Base-by-base conservation (phyloP, 2,329 filamentous ascomycete genomes). In the Botrytis fragariae region DNA sequence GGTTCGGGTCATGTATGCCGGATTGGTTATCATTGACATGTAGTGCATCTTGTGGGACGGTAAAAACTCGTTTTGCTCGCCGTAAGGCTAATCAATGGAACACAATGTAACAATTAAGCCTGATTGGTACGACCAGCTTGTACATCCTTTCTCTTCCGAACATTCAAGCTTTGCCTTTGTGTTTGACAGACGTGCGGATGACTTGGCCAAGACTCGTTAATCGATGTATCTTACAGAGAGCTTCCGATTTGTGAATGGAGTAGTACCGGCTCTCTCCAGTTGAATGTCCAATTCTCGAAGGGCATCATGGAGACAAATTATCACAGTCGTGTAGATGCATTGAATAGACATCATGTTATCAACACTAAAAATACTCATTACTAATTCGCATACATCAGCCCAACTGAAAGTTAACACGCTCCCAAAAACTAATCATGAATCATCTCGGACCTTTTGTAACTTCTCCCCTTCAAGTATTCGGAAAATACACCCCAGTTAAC, bases 401-500 rank as follows among this genome's bases (percentile, higher is more conserved):
- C 25, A 54, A 42, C 10, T 20, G 4, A 32, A 42, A 68, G 16
- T 32, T 4, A 39, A 57, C 25, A 29, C 16, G 1, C 35, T 57
- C 35, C 54, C 22, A 45, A 57, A 39, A 51, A 42, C 22, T 29
- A 71, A 67, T 72, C 70, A 18, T 44, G 45, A 45, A 72, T 57
- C 70, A 72, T 67, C 3, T 72, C 70, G 7, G 45, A 51, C 20
- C 29, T 65, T 14, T 65, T 8, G n/a, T 72, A 72, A 18, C 70
- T 57, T 29, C 70, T 67, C 29, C 44, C 44, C n/a, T 67, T 72
- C 20, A 72, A 32, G 22, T 67, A 67, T 57, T 65, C 70, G 5
- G 70, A 72, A 54, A 72, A 67, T 1, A 42, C n/a, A 32, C 59
- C 45, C 70, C 70, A 72, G n/a, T 72, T 44, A 20, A 72, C 45